Base-by-base conservation (phyloP, 75 land plant genomes). In the Pseudotsuga menziesii region DNA sequence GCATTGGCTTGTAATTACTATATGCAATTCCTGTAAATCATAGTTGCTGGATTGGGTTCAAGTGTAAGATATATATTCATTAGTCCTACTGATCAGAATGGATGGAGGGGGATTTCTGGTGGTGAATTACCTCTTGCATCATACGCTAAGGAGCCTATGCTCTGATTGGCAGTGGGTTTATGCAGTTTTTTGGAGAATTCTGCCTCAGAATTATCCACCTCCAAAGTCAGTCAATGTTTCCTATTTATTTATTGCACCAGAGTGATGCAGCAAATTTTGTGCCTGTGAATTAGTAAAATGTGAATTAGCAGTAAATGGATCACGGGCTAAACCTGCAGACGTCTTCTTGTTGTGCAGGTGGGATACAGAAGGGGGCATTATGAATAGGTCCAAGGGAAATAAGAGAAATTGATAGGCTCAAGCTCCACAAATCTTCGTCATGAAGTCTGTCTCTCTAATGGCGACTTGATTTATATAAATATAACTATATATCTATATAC, bases 121-220 rank as follows among this genome's bases (percentile, higher is more conserved):
- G 80, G 77, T 89, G 26, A 86, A 84, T 72, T 84, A 85, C 80
- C 88, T 89, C 58, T 60, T 90, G 74, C 96, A 91, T 66, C 89
- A 89, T 48, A 87, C 88, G 17, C 86, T 84, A 73, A 29, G 86
- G 1, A 56, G 80, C 29, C 27, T 84, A 26, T 84, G 86, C 85
- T 41, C 41, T 14, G 77, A 84, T 16, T 82, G 80, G 0, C 77
- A 84, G 26, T 84, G 86, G 86, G 85, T 84, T 5, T 84, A 84
- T 67, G 86, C 86, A 0, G 86, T 84, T 20, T 84, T 82, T 56
- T 84, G 86, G 86, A 85, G 86, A 57, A 84, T 84, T 60, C 85
- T 78, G 19, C 86, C 86, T 6, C 74, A 85, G 8, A 84, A 78
- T 44, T 84, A 84, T 72, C 86, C 86, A 78, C 86, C 86, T 52